phyloP scores from a whole-genome alignment of 208 protist genomes.

The Kentomonas sorsogonicus region DNA sequence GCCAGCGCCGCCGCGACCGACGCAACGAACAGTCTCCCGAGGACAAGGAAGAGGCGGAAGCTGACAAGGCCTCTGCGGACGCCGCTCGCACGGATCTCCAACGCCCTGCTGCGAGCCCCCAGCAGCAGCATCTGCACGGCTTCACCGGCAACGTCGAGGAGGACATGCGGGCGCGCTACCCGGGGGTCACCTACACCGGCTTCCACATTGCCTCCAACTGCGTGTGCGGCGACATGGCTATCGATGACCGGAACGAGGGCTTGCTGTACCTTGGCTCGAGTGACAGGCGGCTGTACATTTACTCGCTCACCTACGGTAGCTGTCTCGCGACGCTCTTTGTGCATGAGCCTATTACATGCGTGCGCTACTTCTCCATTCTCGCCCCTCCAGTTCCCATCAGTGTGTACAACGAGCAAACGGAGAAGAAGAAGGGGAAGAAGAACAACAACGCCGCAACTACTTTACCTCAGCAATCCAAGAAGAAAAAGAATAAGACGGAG shows the following conservation, averaged over 20 bases:
- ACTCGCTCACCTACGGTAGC: conserved; percentile 38
- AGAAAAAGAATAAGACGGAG: too few species aligned
- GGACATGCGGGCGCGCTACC: too few species aligned
- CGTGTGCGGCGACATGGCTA: conserved; percentile 54
- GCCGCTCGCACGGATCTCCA: conserved; percentile 5
- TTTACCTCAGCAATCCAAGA: too few species aligned
- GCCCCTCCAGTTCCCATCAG: conserved; percentile 4
- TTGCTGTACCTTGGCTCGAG: conserved; percentile 70
- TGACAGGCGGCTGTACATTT: conserved; percentile 78
- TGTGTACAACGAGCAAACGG: neutral
- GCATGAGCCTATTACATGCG: conserved; percentile 64
- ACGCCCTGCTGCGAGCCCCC: conserved; percentile 4
- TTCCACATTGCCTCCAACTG: conserved; percentile 83
- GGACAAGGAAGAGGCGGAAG: neutral
- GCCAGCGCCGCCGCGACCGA: conserved; percentile 6
- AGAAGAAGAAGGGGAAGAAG: neutral
- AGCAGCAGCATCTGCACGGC: neutral
- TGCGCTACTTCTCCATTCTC: conserved; percentile 59
- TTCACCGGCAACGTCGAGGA: too few species aligned
- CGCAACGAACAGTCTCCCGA: too few species aligned
- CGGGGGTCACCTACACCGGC: conserved; percentile 13
- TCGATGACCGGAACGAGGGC: conserved; percentile 23
- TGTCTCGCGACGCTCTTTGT: conserved; percentile 71
- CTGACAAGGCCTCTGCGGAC: neutral
- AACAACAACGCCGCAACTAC: too few species aligned